Percentiles rank a stretch among this genome's conserved stretches.
These are phyloP conservation scores for Phytophthora vignae DNA, from an alignment of 352 stramenopile species.

Conservation along the genomic window DNA sequence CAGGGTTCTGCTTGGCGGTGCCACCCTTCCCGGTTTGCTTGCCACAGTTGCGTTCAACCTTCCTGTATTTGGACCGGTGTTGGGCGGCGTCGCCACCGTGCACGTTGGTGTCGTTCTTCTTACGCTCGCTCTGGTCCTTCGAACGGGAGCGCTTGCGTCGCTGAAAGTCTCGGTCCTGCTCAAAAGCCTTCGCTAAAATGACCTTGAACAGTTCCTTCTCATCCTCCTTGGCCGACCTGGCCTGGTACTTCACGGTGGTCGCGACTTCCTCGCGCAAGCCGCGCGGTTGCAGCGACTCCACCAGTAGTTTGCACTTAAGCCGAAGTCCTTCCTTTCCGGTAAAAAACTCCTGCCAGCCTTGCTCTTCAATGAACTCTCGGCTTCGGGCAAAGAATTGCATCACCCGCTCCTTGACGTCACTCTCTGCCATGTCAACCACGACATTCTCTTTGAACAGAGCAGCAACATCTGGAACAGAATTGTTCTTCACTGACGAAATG, in stretches of 20 bases:
- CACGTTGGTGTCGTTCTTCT: background rate
- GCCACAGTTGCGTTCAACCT: background rate
- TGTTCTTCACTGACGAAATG: slow-evolving; percentile 29
- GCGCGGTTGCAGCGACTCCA: slow-evolving; percentile 14
- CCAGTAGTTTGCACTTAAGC: slow-evolving; percentile 17
- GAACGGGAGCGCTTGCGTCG: slow-evolving; percentile 13
- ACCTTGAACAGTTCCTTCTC: slow-evolving; percentile 25
- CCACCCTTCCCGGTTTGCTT: background rate
- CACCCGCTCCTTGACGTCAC: slow-evolving; percentile 18
- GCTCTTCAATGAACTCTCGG: slow-evolving; percentile 21
- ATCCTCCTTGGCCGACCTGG: slow-evolving; percentile 7
- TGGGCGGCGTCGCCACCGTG: background rate
- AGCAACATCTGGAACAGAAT: slow-evolving; percentile 22
- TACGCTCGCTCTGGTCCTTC: slow-evolving; percentile 9
- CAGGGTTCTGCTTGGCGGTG: background rate
- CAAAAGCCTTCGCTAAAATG: slow-evolving; percentile 17
- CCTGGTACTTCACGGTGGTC: slow-evolving; percentile 19
- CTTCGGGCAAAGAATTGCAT: slow-evolving; percentile 26
- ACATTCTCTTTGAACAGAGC: slow-evolving; percentile 31
- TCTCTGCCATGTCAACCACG: slow-evolving; percentile 12
- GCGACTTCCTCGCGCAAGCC: slow-evolving; percentile 16
- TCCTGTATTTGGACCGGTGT: slow-evolving; percentile 1
- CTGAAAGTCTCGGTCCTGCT: slow-evolving; percentile 26
- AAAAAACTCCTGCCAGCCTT: slow-evolving; percentile 28
- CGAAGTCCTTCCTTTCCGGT: slow-evolving; percentile 8